Conservation (phyloP, 345 rosid genomes). For the Salix caprea region DNA sequence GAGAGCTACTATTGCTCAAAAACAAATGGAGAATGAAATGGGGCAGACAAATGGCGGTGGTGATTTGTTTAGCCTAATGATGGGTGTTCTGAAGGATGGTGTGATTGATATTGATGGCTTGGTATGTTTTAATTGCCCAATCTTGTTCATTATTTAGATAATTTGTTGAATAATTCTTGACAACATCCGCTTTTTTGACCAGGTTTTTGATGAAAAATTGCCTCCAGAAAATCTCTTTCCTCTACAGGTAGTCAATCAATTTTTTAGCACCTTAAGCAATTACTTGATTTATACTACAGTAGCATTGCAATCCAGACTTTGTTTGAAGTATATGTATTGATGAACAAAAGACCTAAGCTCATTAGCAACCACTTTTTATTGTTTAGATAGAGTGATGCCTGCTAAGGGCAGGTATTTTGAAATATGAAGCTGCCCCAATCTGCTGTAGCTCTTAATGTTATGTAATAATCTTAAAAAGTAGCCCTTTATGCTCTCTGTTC, state of each 20-base stretch:
- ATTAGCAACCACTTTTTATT: neutral
- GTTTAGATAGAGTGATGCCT: neutral
- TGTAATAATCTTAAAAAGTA: neutral
- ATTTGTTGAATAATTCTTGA: neutral
- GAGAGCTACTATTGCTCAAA: constrained; percentile 91
- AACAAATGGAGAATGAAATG: constrained; percentile 79
- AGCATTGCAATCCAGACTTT: neutral
- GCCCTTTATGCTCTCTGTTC: neutral
- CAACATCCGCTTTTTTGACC: constrained; percentile 12
- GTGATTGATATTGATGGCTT: constrained; percentile 92
- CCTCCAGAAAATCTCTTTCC: constrained; percentile 89
- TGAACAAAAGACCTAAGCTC: neutral
- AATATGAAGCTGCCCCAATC: neutral
- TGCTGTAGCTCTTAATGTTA: neutral
- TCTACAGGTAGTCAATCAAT: constrained; percentile 60
- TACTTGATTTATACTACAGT: neutral
- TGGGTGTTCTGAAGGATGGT: constrained; percentile 83
- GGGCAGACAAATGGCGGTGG: constrained; percentile 84
- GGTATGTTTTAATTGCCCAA: constrained; percentile 47
- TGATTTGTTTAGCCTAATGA: constrained; percentile 72
- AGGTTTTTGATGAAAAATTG: constrained; percentile 84
- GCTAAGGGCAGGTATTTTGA: neutral
- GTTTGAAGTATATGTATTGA: neutral
- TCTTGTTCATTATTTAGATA: neutral
- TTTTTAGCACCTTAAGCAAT: neutral